phyloP scores from a whole-genome alignment of 202 grass and related monocot genomes.

The Zizania palustris region DNA sequence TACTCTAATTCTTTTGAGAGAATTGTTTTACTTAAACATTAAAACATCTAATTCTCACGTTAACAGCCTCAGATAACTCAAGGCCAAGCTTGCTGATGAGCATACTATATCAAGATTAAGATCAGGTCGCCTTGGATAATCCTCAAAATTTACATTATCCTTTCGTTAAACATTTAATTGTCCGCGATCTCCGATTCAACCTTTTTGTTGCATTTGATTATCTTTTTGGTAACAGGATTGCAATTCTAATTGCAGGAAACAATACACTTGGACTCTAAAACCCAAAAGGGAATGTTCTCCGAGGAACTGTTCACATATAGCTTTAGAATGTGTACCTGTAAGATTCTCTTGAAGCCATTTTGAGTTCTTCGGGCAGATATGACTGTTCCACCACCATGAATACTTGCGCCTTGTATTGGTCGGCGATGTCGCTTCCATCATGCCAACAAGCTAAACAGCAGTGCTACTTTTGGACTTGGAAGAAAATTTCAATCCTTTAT shows the following conservation, averaged over 20 bases:
- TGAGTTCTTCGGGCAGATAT: conserved; percentile 74
- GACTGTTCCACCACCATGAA: conserved; percentile 73
- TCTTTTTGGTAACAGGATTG: conserved; percentile 19
- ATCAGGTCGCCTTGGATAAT: background rate
- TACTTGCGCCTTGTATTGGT: conserved; percentile 49
- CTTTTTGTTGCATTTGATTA: conserved; percentile 11
- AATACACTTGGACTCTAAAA: conserved; percentile 20
- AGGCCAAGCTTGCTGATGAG: background rate
- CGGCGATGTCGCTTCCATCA: conserved; percentile 45
- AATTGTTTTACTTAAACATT: conserved; percentile 1
- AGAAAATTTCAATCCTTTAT: background rate
- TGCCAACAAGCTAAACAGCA: conserved; percentile 34
- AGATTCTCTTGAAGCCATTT: conserved; percentile 82
- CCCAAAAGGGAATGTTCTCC: conserved; percentile 5
- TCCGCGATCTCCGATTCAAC: background rate
- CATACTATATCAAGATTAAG: conserved; percentile 5
- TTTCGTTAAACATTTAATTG: conserved; percentile 35
- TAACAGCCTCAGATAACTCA: conserved; percentile 20
- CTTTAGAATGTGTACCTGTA: conserved; percentile 56
- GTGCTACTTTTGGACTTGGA: background rate
- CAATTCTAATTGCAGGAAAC: background rate
- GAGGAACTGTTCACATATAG: conserved; percentile 1
- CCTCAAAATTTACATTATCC: background rate
- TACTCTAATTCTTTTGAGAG: conserved; percentile 1
- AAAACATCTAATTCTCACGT: background rate